Percentiles rank a stretch among this genome's conserved stretches.
Conservation (phyloP, 192 early-diverging fungal genomes). For the Linnemannia hyalina region DNA sequence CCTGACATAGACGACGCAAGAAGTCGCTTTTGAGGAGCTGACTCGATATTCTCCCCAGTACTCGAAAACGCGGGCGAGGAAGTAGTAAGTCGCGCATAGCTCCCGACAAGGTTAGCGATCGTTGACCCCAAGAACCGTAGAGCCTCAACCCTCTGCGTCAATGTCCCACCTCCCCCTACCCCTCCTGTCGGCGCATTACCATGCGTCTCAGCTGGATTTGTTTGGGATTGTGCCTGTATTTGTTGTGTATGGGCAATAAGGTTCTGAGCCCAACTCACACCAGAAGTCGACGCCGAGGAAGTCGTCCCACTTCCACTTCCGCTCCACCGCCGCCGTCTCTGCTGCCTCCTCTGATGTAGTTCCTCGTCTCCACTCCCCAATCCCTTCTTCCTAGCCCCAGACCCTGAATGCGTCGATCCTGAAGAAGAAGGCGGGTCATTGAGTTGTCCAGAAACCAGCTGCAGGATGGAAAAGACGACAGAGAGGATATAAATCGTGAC, state of each 20-base stretch:
- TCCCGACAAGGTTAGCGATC: neutral
- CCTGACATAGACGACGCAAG: neutral
- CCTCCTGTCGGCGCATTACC: neutral
- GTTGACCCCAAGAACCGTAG: neutral
- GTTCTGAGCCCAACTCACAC: neutral
- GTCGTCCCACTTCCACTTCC: neutral
- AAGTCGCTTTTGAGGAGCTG: neutral
- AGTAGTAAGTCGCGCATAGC: neutral
- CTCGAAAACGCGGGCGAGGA: neutral
- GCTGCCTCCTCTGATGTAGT: neutral
- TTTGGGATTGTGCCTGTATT: neutral
- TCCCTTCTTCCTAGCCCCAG: neutral
- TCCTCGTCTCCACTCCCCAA: neutral
- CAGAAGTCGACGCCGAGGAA: neutral
- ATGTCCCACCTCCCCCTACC: neutral
- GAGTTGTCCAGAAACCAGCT: neutral
- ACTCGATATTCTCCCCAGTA: neutral
- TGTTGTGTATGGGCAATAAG: neutral
- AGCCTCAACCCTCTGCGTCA: neutral
- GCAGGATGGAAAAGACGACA: neutral
- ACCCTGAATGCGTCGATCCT: neutral
- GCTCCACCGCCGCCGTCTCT: neutral
- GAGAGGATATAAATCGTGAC: slow-evolving; percentile 7
- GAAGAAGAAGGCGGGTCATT: neutral
- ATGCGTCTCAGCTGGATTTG: neutral